A percentile compares a stretch with the other conserved stretches of the same genome.
Evolutionary conservation across 805 yeast species (phyloP).

Genomic region (Kazachstania africana): DNA sequence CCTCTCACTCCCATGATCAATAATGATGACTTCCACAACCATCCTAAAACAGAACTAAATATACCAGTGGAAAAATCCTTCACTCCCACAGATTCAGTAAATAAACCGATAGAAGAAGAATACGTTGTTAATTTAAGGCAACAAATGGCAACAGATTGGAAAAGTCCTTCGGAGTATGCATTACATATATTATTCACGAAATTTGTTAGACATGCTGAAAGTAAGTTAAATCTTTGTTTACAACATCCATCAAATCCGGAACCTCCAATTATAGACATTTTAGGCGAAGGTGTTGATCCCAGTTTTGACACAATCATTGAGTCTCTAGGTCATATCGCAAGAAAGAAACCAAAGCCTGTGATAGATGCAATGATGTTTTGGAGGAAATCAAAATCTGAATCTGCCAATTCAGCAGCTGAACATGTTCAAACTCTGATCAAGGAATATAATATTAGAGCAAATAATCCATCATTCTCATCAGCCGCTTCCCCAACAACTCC

Average conservation of each 20-base stretch:
- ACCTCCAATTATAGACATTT: constrained; percentile 64
- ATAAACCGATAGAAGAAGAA: constrained; percentile 14
- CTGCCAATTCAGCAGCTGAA: constrained; percentile 53
- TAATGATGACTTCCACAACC: too few species aligned
- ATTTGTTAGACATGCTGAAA: constrained; percentile 87
- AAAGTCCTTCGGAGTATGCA: constrained; percentile 80
- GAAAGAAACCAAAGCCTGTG: constrained; percentile 85
- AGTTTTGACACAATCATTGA: constrained; percentile 76
- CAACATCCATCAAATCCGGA: constrained; percentile 51
- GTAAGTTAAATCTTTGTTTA: constrained; percentile 66
- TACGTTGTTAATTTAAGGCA: constrained; percentile 25
- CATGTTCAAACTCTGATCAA: constrained; percentile 21
- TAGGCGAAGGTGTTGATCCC: constrained; percentile 80
- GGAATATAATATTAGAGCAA: background rate
- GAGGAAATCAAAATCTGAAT: constrained; percentile 88
- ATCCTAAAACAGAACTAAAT: too few species aligned
- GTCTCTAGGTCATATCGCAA: constrained; percentile 83
- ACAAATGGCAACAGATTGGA: constrained; percentile 40
- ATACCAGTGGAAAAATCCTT: too few species aligned
- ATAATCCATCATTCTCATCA: too few species aligned
- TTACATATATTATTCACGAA: constrained; percentile 89
- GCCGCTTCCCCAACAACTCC: background rate
- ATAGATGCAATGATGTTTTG: constrained; percentile 97
- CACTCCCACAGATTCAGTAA: constrained; percentile 8
- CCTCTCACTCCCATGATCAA: too few species aligned